These are phyloP conservation scores for Grigorovia humatica DNA, from an alignment of 805 yeast species.

Conservation along the genomic window DNA sequence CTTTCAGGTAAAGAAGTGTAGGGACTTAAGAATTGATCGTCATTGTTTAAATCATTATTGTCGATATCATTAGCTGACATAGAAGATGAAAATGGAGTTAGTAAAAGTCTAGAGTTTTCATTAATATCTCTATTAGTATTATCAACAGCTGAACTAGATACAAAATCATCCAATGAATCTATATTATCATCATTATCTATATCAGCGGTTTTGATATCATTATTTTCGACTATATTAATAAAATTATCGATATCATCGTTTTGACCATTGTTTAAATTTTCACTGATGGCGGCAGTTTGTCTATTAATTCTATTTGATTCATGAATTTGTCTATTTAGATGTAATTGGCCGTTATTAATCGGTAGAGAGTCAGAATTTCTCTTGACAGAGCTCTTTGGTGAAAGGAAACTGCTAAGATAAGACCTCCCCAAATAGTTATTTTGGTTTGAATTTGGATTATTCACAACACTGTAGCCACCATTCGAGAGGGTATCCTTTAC, in stretches of 20 bases:
- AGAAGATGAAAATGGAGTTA: conserved; percentile 12
- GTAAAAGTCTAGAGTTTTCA: neutral
- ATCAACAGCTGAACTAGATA: neutral
- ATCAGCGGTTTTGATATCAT: conserved; percentile 1
- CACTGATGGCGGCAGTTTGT: conserved; percentile 27
- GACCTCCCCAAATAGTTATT: conserved; percentile 22
- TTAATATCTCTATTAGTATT: neutral
- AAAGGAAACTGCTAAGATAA: conserved; percentile 21
- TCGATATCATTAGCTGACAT: neutral
- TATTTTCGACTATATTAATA: conserved; percentile 8
- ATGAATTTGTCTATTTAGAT: conserved; percentile 15
- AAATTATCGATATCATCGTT: conserved; percentile 10
- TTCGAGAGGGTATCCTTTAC: neutral
- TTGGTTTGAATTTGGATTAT: neutral
- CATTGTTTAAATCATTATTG: neutral
- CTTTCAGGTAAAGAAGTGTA: neutral
- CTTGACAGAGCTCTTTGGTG: conserved; percentile 11
- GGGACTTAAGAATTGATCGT: neutral
- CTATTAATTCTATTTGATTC: conserved; percentile 21
- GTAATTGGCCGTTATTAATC: conserved; percentile 4
- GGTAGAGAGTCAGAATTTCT: conserved; percentile 7
- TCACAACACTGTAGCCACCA: neutral
- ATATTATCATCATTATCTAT: conserved; percentile 1
- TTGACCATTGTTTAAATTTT: conserved; percentile 16
- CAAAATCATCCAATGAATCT: neutral